Evolutionary conservation across 176 grass and related monocot species (phyloP), one percentile per base, ranked within the genome.

Genomic region (Zoysia japonica): DNA sequence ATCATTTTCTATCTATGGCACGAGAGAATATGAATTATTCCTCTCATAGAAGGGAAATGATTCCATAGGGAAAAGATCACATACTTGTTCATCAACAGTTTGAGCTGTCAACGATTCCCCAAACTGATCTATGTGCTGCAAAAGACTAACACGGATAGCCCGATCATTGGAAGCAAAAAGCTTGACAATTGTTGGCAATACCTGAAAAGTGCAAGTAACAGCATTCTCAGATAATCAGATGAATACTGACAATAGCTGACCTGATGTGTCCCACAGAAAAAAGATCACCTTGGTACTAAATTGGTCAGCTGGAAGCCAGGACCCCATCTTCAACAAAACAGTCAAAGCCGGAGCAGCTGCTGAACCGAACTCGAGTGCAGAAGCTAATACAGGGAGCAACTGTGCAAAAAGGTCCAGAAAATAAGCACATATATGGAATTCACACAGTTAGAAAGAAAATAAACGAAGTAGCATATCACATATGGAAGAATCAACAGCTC

Each of bases 111-210:
- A 81, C 67, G 90, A 95, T 61, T 99, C 96, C 44, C 96, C 96
- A 91, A 93, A 99, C 82, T 99, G 96, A 79, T 99, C 96, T 91
- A 96, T 81, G 65, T 99, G 92, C 79, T 96, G 96, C 84, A 99
- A 80, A 77, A 99, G 96, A 78, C 88, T 88, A 89, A 91, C 96
- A 89, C 96, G 86, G 82, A 99, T 96, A 79, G 96, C 90, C 76
- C 96, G 85, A 67, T 99, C 96, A 55, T 91, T 99, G 17, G 96
- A 99, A 35, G 90, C 88, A 84, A 96, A 99, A 75, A 99, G 92
- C 82, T 99, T 99, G 71, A 99, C 93, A 85, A 99, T 91, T 65
- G 96, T 99, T 46, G 92, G 96, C 78, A 99, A 89, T 48, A 99
- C 80, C 94, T 97, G 78, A 79, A 85, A 74, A 86, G 69, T 14